Evolutionary conservation across 495 filamentous ascomycete genomes (phyloP).

Genomic region (Penicillium argentinense): DNA sequence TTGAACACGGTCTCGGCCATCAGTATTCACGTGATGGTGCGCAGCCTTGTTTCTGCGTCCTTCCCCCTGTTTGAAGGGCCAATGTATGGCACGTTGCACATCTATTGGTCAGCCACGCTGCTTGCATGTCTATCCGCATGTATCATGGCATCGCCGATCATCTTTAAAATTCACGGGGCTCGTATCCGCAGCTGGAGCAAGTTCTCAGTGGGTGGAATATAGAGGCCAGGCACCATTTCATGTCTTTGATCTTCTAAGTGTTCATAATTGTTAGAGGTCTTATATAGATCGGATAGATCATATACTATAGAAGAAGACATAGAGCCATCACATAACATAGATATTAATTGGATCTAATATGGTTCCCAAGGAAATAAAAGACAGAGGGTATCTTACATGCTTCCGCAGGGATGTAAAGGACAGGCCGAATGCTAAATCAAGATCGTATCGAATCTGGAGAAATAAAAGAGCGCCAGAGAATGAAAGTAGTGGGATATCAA

Average conservation of each 20-base stretch:
- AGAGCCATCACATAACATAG: background rate
- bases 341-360: background rate
- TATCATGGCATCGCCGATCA: slow-evolving; percentile 36
- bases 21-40: slow-evolving; percentile 62
- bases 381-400: slow-evolving; percentile 29
- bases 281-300: background rate
- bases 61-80: slow-evolving; percentile 28
- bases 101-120: slow-evolving; percentile 59
- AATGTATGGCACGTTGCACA: slow-evolving; percentile 42
- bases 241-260: too few species aligned
- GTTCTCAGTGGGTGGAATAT: slow-evolving; percentile 17
- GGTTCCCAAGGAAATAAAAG: background rate
- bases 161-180: slow-evolving; percentile 34
- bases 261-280: too few species aligned
- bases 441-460: background rate
- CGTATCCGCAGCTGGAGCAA: slow-evolving; percentile 27
- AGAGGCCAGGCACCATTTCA: too few species aligned
- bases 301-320: background rate
- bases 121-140: slow-evolving; percentile 52
- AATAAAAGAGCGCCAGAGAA: slow-evolving; percentile 16
- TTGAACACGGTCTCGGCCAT: slow-evolving; percentile 52
- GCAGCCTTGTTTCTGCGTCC: slow-evolving; percentile 53
- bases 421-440: slow-evolving; percentile 5
- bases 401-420: background rate
- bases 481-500: slow-evolving; percentile 23